Evolutionary conservation across 129 eudicot genomes (phyloP).

Genomic region (Flaveria ramosissima): DNA sequence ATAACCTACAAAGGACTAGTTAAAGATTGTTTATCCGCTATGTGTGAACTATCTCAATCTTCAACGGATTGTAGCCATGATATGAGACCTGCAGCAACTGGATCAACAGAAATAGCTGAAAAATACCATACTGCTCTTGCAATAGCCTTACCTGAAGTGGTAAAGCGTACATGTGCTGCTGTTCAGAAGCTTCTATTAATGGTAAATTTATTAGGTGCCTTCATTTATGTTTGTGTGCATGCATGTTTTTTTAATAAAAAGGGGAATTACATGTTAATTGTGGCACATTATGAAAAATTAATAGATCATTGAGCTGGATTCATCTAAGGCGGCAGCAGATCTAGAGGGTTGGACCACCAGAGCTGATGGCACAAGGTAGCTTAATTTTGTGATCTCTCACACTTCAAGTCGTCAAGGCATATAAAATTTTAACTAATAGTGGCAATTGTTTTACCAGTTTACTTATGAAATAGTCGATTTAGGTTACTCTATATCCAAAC

Average conservation of each 20-base stretch:
- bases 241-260: background rate
- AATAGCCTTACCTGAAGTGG: constrained; percentile 70
- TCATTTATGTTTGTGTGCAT: background rate
- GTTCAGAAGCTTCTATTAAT: constrained; percentile 64
- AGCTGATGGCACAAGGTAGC: constrained; percentile 80
- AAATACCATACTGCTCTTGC: constrained; percentile 41
- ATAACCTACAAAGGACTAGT: constrained; percentile 60
- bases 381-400: background rate
- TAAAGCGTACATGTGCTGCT: constrained; percentile 48
- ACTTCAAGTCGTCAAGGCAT: background rate
- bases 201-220: constrained; percentile 45
- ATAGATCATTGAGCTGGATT: constrained; percentile 83
- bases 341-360: constrained; percentile 66
- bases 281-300: constrained; percentile 6
- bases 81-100: constrained; percentile 29
- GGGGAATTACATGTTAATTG: background rate
- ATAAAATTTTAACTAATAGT: background rate
- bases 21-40: constrained; percentile 53
- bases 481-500: background rate
- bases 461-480: background rate
- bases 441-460: constrained; percentile 1
- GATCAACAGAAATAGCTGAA: constrained; percentile 29
- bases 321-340: constrained; percentile 65
- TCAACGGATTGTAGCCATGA: constrained; percentile 30
- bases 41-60: constrained; percentile 49